Percentiles rank a stretch among this genome's conserved stretches.
Evolutionary conservation across 1,284 basidiomycete genomes (phyloP).

Genomic region (Boletellus sp.): DNA sequence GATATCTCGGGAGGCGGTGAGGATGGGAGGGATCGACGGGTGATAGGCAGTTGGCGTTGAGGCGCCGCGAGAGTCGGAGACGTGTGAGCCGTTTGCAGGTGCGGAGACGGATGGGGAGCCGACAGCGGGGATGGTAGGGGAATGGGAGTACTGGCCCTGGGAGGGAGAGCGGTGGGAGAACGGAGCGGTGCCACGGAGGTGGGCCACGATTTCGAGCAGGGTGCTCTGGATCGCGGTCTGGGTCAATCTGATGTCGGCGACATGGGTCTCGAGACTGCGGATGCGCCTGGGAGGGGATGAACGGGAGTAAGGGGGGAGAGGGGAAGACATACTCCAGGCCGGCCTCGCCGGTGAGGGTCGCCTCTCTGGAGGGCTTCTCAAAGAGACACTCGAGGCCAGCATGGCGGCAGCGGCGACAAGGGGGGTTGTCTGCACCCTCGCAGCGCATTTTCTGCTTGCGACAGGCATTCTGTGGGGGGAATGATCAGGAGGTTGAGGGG

Average conservation of each 20-base stretch:
- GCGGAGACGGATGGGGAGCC: slow-evolving; percentile 62
- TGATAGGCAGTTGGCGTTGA: slow-evolving; percentile 29
- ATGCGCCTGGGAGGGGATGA: slow-evolving; percentile 61
- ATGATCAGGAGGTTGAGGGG: slow-evolving; percentile 10
- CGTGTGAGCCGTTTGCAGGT: slow-evolving; percentile 30
- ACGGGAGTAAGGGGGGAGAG: slow-evolving; percentile 6
- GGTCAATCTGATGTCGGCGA: slow-evolving; percentile 68
- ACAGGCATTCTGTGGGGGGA: slow-evolving; percentile 63
- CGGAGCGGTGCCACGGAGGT: slow-evolving; percentile 51
- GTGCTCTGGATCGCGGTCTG: slow-evolving; percentile 71
- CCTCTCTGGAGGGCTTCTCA: slow-evolving; percentile 83
- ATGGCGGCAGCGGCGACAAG: slow-evolving; percentile 85
- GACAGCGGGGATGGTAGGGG: slow-evolving; percentile 56
- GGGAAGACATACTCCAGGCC: slow-evolving; percentile 72
- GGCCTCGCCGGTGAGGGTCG: slow-evolving; percentile 79
- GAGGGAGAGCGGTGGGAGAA: slow-evolving; percentile 58
- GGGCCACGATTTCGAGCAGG: slow-evolving; percentile 72
- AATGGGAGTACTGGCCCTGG: slow-evolving; percentile 51
- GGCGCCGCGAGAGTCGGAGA: slow-evolving; percentile 21
- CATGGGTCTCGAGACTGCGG: slow-evolving; percentile 78
- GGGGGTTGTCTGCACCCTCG: slow-evolving; percentile 87
- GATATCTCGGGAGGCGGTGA: slow-evolving; percentile 25
- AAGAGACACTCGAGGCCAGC: slow-evolving; percentile 84
- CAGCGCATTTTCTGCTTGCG: slow-evolving; percentile 86
- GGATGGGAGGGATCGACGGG: slow-evolving; percentile 25